Percentiles rank a stretch among this genome's conserved stretches.
These are phyloP conservation scores for Glycine tomentella DNA, from an alignment of 306 rosid genomes.

Conservation along the genomic window DNA sequence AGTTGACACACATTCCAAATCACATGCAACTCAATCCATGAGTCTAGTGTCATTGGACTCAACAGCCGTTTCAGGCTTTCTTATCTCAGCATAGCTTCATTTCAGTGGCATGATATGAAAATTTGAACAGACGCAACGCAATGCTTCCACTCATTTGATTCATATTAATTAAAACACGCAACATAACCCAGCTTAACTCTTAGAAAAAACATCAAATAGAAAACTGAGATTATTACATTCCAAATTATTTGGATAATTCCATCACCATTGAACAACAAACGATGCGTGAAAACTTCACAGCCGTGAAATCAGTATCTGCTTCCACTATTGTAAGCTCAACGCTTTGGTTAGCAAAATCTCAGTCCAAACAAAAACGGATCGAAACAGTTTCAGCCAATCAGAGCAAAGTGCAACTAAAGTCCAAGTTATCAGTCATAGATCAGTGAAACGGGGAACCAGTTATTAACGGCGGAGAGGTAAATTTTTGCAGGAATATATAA, in stretches of 20 bases:
- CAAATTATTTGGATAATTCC: not conserved
- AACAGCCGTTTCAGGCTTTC: too few relatives aligned
- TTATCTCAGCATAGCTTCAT: conserved; percentile 9
- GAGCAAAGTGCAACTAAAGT: conserved; percentile 34
- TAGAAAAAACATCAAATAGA: too few relatives aligned
- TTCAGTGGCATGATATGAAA: conserved; percentile 5
- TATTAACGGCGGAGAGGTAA: not conserved
- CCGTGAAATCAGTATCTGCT: not conserved
- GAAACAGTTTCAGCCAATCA: conserved; percentile 37
- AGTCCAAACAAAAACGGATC: conserved; percentile 46
- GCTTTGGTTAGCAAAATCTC: conserved; percentile 23
- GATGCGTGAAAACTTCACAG: conserved; percentile 6
- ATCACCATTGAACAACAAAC: conserved; percentile 29
- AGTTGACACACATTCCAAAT: too few relatives aligned
- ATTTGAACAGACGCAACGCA: not conserved
- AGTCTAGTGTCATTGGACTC: too few relatives aligned
- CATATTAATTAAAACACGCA: not conserved
- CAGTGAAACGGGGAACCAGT: conserved; percentile 42
- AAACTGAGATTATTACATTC: too few relatives aligned
- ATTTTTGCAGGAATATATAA: not conserved
- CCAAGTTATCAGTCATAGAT: conserved; percentile 40
- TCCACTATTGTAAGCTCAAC: not conserved
- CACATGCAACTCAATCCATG: too few relatives aligned
- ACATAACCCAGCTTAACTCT: too few relatives aligned
- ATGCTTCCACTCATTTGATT: conserved; percentile 9